A percentile compares a stretch with the other conserved stretches of the same genome.
Conservation (phyloP, 2,329 filamentous ascomycete genomes). For the Nemania serpens region DNA sequence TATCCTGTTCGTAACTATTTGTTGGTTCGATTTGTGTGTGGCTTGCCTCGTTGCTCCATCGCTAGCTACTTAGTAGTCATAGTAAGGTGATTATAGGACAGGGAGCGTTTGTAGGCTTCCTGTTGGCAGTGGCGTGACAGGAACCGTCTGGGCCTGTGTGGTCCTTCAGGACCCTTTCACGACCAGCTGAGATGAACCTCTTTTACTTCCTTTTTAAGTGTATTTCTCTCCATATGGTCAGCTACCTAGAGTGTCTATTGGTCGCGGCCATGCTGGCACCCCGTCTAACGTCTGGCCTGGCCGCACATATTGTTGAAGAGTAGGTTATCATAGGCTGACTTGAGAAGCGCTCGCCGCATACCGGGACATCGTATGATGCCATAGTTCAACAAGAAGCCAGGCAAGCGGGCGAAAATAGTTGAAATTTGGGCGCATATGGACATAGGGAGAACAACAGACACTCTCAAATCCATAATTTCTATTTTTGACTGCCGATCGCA, state of each 20-base stretch:
- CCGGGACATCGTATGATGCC: not conserved
- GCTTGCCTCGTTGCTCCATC: not conserved
- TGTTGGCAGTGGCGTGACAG: not conserved
- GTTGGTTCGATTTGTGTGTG: not conserved
- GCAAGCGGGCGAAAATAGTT: not conserved
- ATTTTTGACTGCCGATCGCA: not conserved
- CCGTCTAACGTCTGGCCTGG: not conserved
- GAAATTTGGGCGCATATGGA: not conserved
- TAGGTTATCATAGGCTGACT: not conserved
- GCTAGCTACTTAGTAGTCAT: not conserved
- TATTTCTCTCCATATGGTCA: not conserved
- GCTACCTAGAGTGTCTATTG: not conserved
- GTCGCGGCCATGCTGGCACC: not conserved
- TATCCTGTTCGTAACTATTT: not conserved
- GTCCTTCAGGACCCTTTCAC: not conserved
- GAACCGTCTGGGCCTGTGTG: not conserved
- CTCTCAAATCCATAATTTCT: not conserved
- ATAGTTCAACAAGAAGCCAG: not conserved
- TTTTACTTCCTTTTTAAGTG: not conserved
- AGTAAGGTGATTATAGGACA: not conserved
- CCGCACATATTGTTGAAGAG: not conserved
- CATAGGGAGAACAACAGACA: not conserved
- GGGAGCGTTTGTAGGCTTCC: not conserved
- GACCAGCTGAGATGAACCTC: not conserved
- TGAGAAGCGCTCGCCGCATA: not conserved